These are phyloP conservation scores for Cairneyella variabilis DNA, from an alignment of 495 filamentous ascomycete species.

Conservation along the genomic window DNA sequence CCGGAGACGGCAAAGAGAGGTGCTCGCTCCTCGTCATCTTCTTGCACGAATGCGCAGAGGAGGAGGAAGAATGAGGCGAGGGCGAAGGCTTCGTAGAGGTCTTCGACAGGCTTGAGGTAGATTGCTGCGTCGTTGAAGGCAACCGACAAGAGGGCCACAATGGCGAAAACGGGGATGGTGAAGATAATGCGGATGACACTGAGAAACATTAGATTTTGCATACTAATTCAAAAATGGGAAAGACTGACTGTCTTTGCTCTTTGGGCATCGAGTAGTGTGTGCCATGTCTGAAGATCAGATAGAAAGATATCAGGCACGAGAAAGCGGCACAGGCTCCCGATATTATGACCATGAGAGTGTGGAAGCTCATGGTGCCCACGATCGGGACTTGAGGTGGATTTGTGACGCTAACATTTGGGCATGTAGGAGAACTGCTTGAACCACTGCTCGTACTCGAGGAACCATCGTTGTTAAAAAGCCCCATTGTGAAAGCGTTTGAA, in stretches of 20 bases:
- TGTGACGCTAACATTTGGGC: neutral
- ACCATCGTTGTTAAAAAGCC: too few relatives aligned
- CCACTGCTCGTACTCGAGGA: too few relatives aligned
- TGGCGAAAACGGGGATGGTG: conserved; percentile 81
- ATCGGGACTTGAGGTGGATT: conserved; percentile 25
- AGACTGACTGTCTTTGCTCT: conserved; percentile 71
- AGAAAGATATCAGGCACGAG: conserved; percentile 39
- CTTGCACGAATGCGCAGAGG: conserved; percentile 73
- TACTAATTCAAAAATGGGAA: neutral
- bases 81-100: conserved; percentile 87
- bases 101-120: conserved; percentile 72
- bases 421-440: neutral
- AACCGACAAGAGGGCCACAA: conserved; percentile 72
- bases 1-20: conserved; percentile 59
- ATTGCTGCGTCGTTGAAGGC: conserved; percentile 70
- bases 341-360: conserved; percentile 48
- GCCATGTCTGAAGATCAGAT: conserved; percentile 70
- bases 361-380: conserved; percentile 46
- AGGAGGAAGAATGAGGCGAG: conserved; percentile 87
- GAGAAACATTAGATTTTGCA: conserved; percentile 2
- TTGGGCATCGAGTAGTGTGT: conserved; percentile 76
- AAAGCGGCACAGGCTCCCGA: conserved; percentile 43
- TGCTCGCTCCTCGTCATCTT: conserved; percentile 74
- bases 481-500: too few relatives aligned
- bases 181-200: conserved; percentile 81